Base-by-base conservation (phyloP, 306 rosid species). In the Quercus ilex region DNA sequence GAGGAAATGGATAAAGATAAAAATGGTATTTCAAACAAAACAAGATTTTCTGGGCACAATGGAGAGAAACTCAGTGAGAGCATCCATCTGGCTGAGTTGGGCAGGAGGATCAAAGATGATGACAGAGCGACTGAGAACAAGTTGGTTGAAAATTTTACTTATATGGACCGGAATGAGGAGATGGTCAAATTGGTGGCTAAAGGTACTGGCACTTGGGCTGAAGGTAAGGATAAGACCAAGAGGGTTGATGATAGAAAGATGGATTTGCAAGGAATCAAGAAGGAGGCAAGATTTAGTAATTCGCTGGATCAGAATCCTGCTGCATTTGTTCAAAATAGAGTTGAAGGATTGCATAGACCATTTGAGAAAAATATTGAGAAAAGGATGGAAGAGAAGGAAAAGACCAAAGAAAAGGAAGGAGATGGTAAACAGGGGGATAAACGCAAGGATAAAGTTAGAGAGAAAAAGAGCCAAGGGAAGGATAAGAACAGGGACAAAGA, bases 401-500 rank as follows among this genome's bases (percentile, higher is more conserved):
- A 75, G 60, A 67, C 79, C 41, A 91, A 89, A 79, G 90, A 81
- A 80, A 92, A 84, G 79, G 90, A 90, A 33, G 89, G 87, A 26
- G 83, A 88, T 69, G 93, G 89, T 79, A 93, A 83, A 80, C 81
- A 84, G 23, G 91, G 91, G 77, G 85, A 85, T 28, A 94, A 92
- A 79, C 78, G 87, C 78, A 90, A 86, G 84, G 91, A 88, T 62
- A 94, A 80, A 78, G 91, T 85, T 71, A 87, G 79, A 85, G 93
- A 88, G 86, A 92, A 90, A 74, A 95, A 92, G 81, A 90, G 89
- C 78, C 92, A 89, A 25, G 92, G 95, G 60, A 91, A 86, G 84
- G 91, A 87, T 83, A 92, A 92, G 88, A 89, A 89, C 70, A 82
- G 89, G 89, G 94, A 91, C 71, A 92, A 85, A 85, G 97, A 92